Base-by-base conservation (phyloP, 805 yeast species). In the Komagataella kurtzmanii region DNA sequence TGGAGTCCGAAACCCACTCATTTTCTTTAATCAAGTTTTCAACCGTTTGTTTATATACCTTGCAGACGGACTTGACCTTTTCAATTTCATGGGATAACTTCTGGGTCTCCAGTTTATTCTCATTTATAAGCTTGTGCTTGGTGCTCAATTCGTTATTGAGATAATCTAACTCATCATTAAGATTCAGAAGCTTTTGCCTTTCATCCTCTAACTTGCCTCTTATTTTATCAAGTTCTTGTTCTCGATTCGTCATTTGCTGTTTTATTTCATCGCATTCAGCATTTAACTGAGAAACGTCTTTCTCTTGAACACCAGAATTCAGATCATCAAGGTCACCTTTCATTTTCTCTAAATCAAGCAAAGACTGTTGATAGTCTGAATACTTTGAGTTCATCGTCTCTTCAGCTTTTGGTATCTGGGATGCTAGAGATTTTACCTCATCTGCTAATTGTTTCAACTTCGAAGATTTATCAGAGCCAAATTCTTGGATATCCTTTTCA, bases 401-500 rank as follows among this genome's bases (percentile, higher is more conserved):
- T 50, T 78, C 80, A 18, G 68, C 57, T 2, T 58, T 49, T 2
- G 57, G 60, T 0, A 76, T 59, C 48, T 73, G 65, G 6, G 60
- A 55, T 0, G 69, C 59, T 3, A 84, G 63, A 6, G 59, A 56
- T 8, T 61, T 59, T 21, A 84, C 72, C 54, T 85, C 88, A 4
- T 59, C 54, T 56, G 78, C 75, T 46, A 85, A 67, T 58, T 85
- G 79, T 49, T 78, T 79, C 54, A 95, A 71, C 63, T 91, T 95
- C 1, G 83, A 76, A 1, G 90, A 88, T 58, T 89, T 90, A 63
- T 95, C 85, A 47, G 69, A 70, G 54, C 77, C 79, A 62, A 89
- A 91, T 59, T 93, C 98, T 50, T 75, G 72, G 70, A 89, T 86
- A 63, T 93, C 98, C 17, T 70, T 75, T 60, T 85, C 86, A 51